phyloP scores from a whole-genome alignment of 805 yeast genomes.

The baker's yeast (Saccharomyces cerevisiae) region DNA sequence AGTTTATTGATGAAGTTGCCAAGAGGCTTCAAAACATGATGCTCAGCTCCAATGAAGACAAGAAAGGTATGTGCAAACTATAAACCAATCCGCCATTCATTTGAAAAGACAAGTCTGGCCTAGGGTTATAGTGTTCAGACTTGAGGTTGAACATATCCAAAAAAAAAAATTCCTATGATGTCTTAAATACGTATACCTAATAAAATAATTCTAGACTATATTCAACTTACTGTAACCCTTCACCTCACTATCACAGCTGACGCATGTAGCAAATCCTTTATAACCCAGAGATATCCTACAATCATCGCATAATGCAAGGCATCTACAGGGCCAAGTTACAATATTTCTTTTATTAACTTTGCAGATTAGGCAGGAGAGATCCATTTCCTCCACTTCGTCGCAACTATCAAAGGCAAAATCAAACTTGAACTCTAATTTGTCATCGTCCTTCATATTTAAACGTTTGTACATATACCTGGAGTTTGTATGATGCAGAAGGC shows the following conservation, averaged over 20 bases:
- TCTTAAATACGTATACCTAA: neutral
- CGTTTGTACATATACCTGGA: neutral
- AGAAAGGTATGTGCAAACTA: neutral
- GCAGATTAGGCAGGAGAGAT: conserved; percentile 68
- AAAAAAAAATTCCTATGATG: neutral
- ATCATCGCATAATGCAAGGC: conserved; percentile 79
- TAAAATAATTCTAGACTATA: neutral
- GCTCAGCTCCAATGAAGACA: neutral
- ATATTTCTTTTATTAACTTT: conserved; percentile 65
- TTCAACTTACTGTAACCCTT: conserved; percentile 41
- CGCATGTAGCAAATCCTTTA: conserved; percentile 69
- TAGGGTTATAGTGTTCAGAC: neutral
- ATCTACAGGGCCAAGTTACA: conserved; percentile 88
- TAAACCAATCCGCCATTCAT: neutral
- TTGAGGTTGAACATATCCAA: neutral
- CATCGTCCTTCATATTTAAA: neutral
- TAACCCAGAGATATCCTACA: conserved; percentile 75
- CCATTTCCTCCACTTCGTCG: conserved; percentile 7
- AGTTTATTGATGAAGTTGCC: conserved; percentile 71
- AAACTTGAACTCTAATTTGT: neutral
- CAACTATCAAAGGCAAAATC: neutral
- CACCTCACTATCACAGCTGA: conserved; percentile 73
- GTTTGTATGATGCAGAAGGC: neutral
- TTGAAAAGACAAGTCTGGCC: neutral
- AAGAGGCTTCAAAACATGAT: conserved; percentile 36